Evolutionary conservation across 2,329 filamentous ascomycete species (phyloP).

Genomic region (Cladophialophora immunda): DNA sequence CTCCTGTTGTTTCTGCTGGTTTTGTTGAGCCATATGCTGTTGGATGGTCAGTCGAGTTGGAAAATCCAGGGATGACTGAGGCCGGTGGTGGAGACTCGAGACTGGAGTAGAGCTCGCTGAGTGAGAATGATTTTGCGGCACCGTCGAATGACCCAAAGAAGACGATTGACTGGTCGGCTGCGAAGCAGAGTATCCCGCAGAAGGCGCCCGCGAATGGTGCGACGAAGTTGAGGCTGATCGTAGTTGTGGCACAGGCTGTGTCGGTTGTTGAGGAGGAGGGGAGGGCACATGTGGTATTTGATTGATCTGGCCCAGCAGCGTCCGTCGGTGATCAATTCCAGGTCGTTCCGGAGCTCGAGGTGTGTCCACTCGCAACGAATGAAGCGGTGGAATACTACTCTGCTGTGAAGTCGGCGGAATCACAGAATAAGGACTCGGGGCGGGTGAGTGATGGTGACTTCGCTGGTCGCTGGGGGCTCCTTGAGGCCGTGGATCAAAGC

Average conservation of each 20-base stretch:
- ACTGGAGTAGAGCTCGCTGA: conserved; percentile 40
- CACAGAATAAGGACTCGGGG: conserved; percentile 37
- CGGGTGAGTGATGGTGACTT: conserved; percentile 37
- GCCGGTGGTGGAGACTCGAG: conserved; percentile 37
- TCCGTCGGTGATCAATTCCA: conserved; percentile 35
- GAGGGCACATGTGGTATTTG: conserved; percentile 37
- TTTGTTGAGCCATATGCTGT: conserved; percentile 38
- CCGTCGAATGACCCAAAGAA: conserved; percentile 25
- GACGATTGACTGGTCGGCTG: conserved; percentile 21
- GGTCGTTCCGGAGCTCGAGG: conserved; percentile 31
- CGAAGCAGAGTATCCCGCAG: conserved; percentile 31
- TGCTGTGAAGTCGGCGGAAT: conserved; percentile 34
- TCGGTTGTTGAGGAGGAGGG: conserved; percentile 37
- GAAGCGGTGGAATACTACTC: conserved; percentile 22
- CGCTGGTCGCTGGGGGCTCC: conserved; percentile 32
- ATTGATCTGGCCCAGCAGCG: conserved; percentile 32
- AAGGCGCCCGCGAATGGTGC: conserved; percentile 37
- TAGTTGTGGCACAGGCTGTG: conserved; percentile 27
- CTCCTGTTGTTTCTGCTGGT: conserved; percentile 36
- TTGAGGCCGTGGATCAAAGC: conserved; percentile 38
- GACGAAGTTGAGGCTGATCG: conserved; percentile 32
- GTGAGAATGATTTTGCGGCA: conserved; percentile 32
- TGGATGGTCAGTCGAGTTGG: conserved; percentile 38
- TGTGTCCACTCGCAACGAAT: conserved; percentile 28
- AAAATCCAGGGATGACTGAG: conserved; percentile 32